Evolutionary conservation across 192 early-diverging fungal species (phyloP).

Genomic region (Umbelopsis isabellina): DNA sequence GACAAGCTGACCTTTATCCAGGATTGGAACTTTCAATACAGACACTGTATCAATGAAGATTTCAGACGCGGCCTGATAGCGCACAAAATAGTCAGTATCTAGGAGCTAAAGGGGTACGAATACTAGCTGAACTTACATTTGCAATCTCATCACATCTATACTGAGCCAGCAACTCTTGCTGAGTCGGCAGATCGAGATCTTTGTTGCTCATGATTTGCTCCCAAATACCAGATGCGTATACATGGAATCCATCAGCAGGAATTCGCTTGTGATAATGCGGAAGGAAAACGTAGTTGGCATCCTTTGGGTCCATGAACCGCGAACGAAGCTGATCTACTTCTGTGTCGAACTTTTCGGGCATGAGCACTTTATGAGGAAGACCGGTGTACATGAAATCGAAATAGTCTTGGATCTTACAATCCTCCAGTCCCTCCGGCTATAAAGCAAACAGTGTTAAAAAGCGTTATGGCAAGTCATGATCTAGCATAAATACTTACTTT

Average conservation of each 20-base stretch:
- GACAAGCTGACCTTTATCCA: conserved; percentile 81
- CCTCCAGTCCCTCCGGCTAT: conserved; percentile 81
- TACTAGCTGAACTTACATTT: conserved; percentile 38
- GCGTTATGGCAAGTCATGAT: not conserved
- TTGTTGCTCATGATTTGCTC: conserved; percentile 94
- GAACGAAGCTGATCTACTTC: conserved; percentile 65
- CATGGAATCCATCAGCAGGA: conserved; percentile 93
- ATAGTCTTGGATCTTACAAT: conserved; percentile 77
- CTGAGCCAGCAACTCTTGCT: conserved; percentile 97
- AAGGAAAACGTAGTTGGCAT: conserved; percentile 83
- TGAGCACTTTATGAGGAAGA: conserved; percentile 89
- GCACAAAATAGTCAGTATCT: not conserved
- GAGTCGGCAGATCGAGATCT: conserved; percentile 97
- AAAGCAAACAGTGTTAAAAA: not conserved
- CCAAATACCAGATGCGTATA: conserved; percentile 94
- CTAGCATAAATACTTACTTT: conserved; percentile 56
- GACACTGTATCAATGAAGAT: conserved; percentile 69
- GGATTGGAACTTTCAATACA: conserved; percentile 58
- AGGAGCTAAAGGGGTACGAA: not conserved
- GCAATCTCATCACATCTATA: conserved; percentile 99
- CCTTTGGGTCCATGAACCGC: conserved; percentile 73
- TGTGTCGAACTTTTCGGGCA: conserved; percentile 82
- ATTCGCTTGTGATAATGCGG: conserved; percentile 87
- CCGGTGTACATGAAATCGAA: conserved; percentile 92
- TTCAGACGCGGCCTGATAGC: conserved; percentile 60